Base-by-base conservation (phyloP, 345 rosid genomes). In the Mercurialis annua region DNA sequence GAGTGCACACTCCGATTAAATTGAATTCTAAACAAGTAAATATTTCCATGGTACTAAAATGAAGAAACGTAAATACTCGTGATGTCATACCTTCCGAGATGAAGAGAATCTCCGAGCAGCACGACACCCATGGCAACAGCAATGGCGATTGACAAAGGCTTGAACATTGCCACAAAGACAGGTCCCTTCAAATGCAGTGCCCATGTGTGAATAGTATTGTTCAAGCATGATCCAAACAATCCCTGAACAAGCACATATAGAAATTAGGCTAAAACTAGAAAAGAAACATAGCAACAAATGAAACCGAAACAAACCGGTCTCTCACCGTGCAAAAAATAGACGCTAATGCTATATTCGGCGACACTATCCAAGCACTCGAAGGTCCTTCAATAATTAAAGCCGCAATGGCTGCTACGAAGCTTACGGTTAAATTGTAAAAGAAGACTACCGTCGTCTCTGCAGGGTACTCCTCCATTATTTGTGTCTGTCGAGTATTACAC, bases 241-340 rank as follows among this genome's bases (percentile, higher is more conserved):
- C 70, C 80, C 74, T 71, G 17, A 3, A 33, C 5, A n/a, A 43
- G 47, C 38, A 53, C 36, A 20, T 18, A 2, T 26, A 24, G 17
- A 10, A 9, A 18, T 62, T 12, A 26, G 31, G 23, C 21, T 27
- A 30, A 31, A 16, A 51, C 38, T 11, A 27, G 6, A 38, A 18
- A 24, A 2, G n/a, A 24, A 36, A 8, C 16, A 24, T 18, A 29
- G 18, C 2, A 49, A 24, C 9, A 1, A 21, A 31, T 10, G 5
- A 23, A n/a, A 36, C 11, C 55, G 2, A 40, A 55, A 27, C 60
- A 44, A 42, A 15, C 0, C 18, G 0, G 58, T 58, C 55, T 65
- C 95, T 85, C 71, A 93, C 98, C 64, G 94, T 85, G 83, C 96
- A 90, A 51, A 90, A 15, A 14, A 94, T 75, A 6, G 99, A 90